Conservation (phyloP, 768 basidiomycete species). For the Omphalotus guepiniiformis region DNA sequence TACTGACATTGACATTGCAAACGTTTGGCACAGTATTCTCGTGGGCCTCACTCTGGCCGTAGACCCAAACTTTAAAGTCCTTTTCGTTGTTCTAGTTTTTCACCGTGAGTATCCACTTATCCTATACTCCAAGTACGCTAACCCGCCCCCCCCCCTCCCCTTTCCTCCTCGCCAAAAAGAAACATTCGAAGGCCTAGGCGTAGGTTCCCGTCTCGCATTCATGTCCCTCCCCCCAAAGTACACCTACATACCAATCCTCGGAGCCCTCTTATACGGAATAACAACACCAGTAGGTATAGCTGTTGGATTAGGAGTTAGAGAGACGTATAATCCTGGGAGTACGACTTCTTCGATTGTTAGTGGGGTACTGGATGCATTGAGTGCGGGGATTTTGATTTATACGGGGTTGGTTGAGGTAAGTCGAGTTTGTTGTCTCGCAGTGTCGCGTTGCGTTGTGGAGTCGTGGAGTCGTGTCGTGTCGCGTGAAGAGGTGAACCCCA, state of each 20-base stretch:
- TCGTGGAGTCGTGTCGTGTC: not conserved
- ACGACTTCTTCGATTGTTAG: slow-evolving; percentile 76
- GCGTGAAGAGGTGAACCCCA: too few species aligned
- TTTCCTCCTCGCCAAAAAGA: slow-evolving; percentile 38
- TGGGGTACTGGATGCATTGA: slow-evolving; percentile 81
- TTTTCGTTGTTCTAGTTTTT: slow-evolving; percentile 89
- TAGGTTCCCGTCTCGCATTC: slow-evolving; percentile 85
- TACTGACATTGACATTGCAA: not conserved
- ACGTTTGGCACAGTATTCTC: slow-evolving; percentile 47
- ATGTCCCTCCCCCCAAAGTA: slow-evolving; percentile 57
- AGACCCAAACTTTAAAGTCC: slow-evolving; percentile 68
- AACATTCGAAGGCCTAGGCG: slow-evolving; percentile 90
- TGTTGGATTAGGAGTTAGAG: slow-evolving; percentile 68
- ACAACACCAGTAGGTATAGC: slow-evolving; percentile 90
- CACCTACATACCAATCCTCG: slow-evolving; percentile 52
- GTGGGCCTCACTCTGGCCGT: slow-evolving; percentile 94
- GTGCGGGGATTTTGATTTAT: slow-evolving; percentile 84
- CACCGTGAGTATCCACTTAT: slow-evolving; percentile 62
- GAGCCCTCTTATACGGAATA: slow-evolving; percentile 63
- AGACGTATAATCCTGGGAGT: slow-evolving; percentile 78
- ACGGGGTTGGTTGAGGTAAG: slow-evolving; percentile 81
- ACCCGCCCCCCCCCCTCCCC: slow-evolving; percentile 6
- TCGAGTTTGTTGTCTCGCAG: not conserved
- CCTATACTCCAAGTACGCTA: not conserved
- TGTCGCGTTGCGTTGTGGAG: not conserved